phyloP scores from a whole-genome alignment of 805 yeast genomes.

The Groenewaldozyma salmanticensis region DNA sequence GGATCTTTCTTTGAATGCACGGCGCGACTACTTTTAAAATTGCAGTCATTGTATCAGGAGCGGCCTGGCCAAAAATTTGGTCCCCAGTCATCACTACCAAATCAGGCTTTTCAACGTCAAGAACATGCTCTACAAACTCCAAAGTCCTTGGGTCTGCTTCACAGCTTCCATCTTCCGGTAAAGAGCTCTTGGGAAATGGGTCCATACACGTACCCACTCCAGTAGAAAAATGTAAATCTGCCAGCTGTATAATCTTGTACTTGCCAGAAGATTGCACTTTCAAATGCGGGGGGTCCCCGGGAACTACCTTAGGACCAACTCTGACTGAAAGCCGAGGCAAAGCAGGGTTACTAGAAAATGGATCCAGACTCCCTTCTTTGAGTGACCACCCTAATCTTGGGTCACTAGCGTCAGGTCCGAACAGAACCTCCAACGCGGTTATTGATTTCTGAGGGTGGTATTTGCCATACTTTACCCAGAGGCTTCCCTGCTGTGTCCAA shows the following conservation, averaged over 20 bases:
- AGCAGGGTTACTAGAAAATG: conserved; percentile 14
- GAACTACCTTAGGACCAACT: conserved; percentile 8
- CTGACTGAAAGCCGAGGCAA: conserved; percentile 21
- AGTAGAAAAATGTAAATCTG: conserved; percentile 86
- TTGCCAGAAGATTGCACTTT: conserved; percentile 35
- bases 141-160: conserved; percentile 70
- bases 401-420: conserved; percentile 64
- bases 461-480: conserved; percentile 52
- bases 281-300: conserved; percentile 23
- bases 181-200: conserved; percentile 24
- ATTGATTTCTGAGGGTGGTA: conserved; percentile 32
- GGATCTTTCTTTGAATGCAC: conserved; percentile 55
- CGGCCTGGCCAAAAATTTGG: conserved; percentile 70
- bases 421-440: conserved; percentile 57
- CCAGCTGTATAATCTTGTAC: conserved; percentile 78
- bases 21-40: conserved; percentile 69
- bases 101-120: conserved; percentile 75
- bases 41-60: conserved; percentile 77
- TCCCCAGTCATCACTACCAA: conserved; percentile 85
- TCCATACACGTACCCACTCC: conserved; percentile 75
- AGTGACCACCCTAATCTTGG: conserved; percentile 67
- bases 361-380: conserved; percentile 19
- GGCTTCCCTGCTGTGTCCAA: conserved; percentile 32
- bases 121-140: conserved; percentile 47
- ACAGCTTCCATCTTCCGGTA: conserved; percentile 36